Conservation (phyloP, 2,329 filamentous ascomycete species). For the Clonostachys byssicola region DNA sequence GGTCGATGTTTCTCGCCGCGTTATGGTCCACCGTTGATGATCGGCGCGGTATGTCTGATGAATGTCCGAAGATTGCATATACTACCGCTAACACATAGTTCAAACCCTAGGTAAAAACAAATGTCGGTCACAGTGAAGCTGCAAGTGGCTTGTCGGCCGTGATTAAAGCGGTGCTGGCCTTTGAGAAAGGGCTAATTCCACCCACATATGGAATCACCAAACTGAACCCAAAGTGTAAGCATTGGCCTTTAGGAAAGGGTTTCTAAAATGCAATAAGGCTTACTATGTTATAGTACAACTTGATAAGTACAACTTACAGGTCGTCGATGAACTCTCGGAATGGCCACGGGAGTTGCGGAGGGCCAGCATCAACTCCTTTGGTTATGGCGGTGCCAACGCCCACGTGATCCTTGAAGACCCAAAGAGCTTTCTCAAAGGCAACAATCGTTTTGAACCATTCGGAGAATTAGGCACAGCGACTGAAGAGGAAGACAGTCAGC, state of each 20-base stretch:
- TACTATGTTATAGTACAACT: not conserved
- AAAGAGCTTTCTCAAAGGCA: not conserved
- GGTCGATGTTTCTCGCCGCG: slow-evolving; percentile 15
- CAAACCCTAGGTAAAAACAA: slow-evolving; percentile 10
- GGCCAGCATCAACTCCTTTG: slow-evolving; percentile 18
- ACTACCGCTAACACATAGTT: too few species aligned
- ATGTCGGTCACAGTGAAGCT: slow-evolving; percentile 18
- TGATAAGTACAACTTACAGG: not conserved
- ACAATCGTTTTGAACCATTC: not conserved
- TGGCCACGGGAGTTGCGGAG: not conserved
- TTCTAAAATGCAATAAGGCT: not conserved
- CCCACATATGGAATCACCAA: slow-evolving; percentile 14
- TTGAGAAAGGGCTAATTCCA: slow-evolving; percentile 18
- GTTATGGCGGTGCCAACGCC: slow-evolving; percentile 39
- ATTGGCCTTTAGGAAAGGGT: not conserved
- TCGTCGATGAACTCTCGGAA: not conserved
- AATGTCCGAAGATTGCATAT: not conserved
- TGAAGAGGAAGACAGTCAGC: not conserved
- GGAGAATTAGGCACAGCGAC: too few species aligned
- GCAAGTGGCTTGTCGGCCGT: slow-evolving; percentile 17
- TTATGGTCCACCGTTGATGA: slow-evolving; percentile 22
- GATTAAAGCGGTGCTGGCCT: slow-evolving; percentile 15
- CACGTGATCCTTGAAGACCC: slow-evolving; percentile 29
- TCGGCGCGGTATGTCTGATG: slow-evolving; percentile 37
- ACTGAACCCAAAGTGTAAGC: slow-evolving; percentile 12